Evolutionary conservation across 2,329 filamentous ascomycete genomes (phyloP), one percentile per base, ranked within the genome.

Genomic region (Paracoccidioides lutzii): DNA sequence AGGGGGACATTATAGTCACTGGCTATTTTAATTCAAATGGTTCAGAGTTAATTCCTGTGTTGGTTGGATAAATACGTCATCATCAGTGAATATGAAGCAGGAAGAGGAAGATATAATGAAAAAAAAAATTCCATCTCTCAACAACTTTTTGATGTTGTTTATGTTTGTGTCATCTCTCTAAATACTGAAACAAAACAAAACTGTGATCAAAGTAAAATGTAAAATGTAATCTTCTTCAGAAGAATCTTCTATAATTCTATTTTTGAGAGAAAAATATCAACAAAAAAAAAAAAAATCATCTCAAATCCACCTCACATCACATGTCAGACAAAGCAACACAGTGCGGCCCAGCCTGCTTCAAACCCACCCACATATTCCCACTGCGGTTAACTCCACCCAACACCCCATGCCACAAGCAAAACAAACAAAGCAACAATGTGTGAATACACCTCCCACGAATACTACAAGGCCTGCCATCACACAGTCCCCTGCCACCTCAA

Each of bases 401-500:
- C 30, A 46, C 15, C 12, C 15, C 9, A 22, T 22, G 22, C 22
- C 30, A 41, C 22, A 49, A 9, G 40, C 32, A 15, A 37, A 9
- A 42, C 5, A 41, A 32, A 33, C 2, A 4, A 14, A 28, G n/a
- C 8, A 33, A 43, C 8, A 28, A 61, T 61, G 60, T 61, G 60
- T 55, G 14, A 52, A 46, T 51, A 57, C 38, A 52, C 54, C 28
- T 43, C 54, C 14, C 15, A 52, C 15, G 60, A 60, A 52, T 49
- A 22, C 12, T 61, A 56, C 51, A 28, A 33, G 5, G 5, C 28
- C 30, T 61, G 60, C 53, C 41, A 51, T 4, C 59, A 60, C 38
- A 52, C n/a, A 3, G 43, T 57, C 15, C 46, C 46, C 33, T 58
- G 56, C 46, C 54, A 59, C 38, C 48, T 61, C n/a, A 59, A 57